Evolutionary conservation across 179 eudicot genomes (phyloP), one percentile per base, ranked within the genome.

Genomic region (Dionaea muscipula): DNA sequence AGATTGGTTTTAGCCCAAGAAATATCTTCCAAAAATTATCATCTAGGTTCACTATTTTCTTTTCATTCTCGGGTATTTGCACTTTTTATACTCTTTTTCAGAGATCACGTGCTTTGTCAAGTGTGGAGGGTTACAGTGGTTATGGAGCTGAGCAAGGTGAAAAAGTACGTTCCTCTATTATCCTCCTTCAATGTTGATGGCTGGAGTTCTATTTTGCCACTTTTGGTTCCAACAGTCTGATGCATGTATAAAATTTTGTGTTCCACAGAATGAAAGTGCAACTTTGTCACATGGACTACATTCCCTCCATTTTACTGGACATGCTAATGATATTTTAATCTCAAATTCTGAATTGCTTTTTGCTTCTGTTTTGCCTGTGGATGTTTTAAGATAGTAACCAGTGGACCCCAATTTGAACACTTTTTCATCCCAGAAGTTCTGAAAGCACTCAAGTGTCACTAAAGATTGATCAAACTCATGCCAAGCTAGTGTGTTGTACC

Each of bases 141-240:
- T 90, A 86, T 75, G 97, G 97, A 62, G 95, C 90, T 72, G 97
- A 80, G 62, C 90, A 90, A 78, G 95, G 95, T 62, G 95, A 86
- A 74, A 76, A 83, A 69, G 97, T 86, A 64, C 43, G 71, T 64
- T 19, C 6, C 60, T 25, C 37, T 40, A 37, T 16, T 15, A 11
- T 33, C 9, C 44, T 21, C 40, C 3, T 20, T 27, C 3, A 13
- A 45, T 20, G 18, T 6, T 20, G 12, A 38, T 22, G 12, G 24
- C 24, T 37, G 45, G 52, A 23, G 12, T 22, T 45, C 26, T 47
- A 4, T 17, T 47, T 47, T 47, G 48, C 2, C 22, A 15, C 48
- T 44, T 18, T 13, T 44, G 48, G 48, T 16, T 44, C 21, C 21
- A 21, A 8, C 48, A 7, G 18, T 13, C 4, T 18, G 22, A 44